Evolutionary conservation across 2,329 filamentous ascomycete species (phyloP).

Genomic region (Neoarthrinium moseri): DNA sequence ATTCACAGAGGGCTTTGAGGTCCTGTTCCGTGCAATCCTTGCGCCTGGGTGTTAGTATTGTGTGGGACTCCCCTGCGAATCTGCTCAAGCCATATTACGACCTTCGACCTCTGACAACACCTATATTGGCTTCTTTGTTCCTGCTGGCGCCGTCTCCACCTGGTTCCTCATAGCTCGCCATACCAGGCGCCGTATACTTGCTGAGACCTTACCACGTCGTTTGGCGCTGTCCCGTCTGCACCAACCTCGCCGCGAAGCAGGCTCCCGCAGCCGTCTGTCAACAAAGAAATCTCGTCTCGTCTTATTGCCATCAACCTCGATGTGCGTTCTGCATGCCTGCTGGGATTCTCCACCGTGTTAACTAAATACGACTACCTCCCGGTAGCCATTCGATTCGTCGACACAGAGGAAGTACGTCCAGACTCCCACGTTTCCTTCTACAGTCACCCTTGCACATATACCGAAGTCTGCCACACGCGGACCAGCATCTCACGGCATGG

Average conservation of each 20-base stretch:
- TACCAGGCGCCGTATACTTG: conserved; percentile 9
- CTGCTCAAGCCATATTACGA: conserved; percentile 5
- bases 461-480: conserved; percentile 16
- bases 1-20: conserved; percentile 20
- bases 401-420: conserved; percentile 20
- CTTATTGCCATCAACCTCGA: conserved; percentile 22
- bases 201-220: conserved; percentile 8
- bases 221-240: conserved; percentile 19
- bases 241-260: conserved; percentile 24
- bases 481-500: conserved; percentile 1
- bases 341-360: conserved; percentile 19
- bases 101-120: conserved; percentile 21
- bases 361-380: conserved; percentile 13
- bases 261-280: conserved; percentile 21
- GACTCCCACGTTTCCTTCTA: conserved; percentile 15
- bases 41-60: conserved; percentile 17
- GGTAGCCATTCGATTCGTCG: conserved; percentile 15
- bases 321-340: conserved; percentile 20
- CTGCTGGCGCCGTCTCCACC: conserved; percentile 2
- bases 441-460: conserved; percentile 28
- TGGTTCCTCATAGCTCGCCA: conserved; percentile 18
- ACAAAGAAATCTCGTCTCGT: conserved; percentile 31
- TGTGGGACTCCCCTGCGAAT: conserved; percentile 15
- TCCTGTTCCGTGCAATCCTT: conserved; percentile 17
- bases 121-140: conserved; percentile 30